Evolutionary conservation across 2,329 filamentous ascomycete species (phyloP).

Genomic region (Ceratocystis destructans): DNA sequence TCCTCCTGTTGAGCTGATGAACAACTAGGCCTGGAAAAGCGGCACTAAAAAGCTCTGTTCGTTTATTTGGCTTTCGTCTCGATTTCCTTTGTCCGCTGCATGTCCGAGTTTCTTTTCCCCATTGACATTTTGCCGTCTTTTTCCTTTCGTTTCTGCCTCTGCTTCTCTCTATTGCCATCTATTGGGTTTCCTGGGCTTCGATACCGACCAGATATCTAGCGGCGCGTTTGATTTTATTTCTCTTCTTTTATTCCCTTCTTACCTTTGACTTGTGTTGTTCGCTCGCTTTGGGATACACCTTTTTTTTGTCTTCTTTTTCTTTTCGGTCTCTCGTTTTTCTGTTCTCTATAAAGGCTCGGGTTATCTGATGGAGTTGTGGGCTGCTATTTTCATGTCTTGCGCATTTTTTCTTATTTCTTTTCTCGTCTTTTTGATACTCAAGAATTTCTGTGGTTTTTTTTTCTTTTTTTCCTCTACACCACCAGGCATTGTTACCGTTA

Average conservation of each 20-base stretch:
- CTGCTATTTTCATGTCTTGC: background rate
- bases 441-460: background rate
- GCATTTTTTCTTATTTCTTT: background rate
- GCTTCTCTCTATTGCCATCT: background rate
- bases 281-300: constrained; percentile 7
- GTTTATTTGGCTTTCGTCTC: background rate
- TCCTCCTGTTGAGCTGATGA: constrained; percentile 53
- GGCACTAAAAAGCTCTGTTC: background rate
- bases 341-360: constrained; percentile 5
- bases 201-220: constrained; percentile 3
- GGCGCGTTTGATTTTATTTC: constrained; percentile 9
- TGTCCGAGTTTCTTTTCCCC: background rate
- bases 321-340: constrained; percentile 3
- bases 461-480: background rate
- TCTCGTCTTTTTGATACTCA: constrained; percentile 3
- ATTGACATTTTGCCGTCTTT: background rate
- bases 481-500: background rate
- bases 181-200: constrained; percentile 1
- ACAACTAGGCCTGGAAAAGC: constrained; percentile 25
- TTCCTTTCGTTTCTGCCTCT: background rate
- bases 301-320: background rate
- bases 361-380: constrained; percentile 8
- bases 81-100: constrained; percentile 1
- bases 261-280: background rate
- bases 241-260: constrained; percentile 3